Percentiles rank a stretch among this genome's conserved stretches.
These are phyloP conservation scores for Thalia dealbata DNA, from an alignment of 176 grass and related monocot genomes.

Conservation along the genomic window DNA sequence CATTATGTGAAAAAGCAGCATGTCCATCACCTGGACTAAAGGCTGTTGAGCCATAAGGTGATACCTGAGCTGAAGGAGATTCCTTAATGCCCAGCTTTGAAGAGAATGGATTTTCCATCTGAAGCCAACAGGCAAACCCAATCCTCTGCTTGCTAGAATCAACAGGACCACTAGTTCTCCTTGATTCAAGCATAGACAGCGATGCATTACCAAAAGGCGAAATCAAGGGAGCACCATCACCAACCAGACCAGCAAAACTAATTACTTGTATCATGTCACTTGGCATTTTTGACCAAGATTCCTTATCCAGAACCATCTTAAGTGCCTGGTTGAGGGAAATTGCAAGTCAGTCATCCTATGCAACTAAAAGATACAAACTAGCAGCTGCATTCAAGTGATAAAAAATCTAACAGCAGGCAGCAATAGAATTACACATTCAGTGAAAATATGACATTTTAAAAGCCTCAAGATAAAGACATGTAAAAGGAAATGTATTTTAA, in stretches of 20 bases:
- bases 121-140: constrained; percentile 73
- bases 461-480: no score
- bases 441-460: no score
- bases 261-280: constrained; percentile 60
- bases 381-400: neutral
- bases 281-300: constrained; percentile 87
- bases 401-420: neutral
- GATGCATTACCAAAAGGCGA: constrained; percentile 29
- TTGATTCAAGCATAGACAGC: constrained; percentile 36
- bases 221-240: constrained; percentile 82
- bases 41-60: constrained; percentile 29
- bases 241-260: constrained; percentile 85
- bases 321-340: constrained; percentile 49
- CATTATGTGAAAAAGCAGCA: constrained; percentile 17
- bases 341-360: neutral
- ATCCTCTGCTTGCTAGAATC: constrained; percentile 39
- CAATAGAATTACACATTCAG: no score
- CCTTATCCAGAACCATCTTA: constrained; percentile 95
- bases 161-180: constrained; percentile 28
- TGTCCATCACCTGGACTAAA: constrained; percentile 24
- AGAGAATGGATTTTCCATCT: constrained; percentile 65
- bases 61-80: constrained; percentile 46
- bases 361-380: neutral
- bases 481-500: no score
- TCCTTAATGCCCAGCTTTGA: constrained; percentile 49